Evolutionary conservation across 306 rosid genomes (phyloP), one percentile per base, ranked within the genome.

Genomic region (Pyrus bretschneideri): DNA sequence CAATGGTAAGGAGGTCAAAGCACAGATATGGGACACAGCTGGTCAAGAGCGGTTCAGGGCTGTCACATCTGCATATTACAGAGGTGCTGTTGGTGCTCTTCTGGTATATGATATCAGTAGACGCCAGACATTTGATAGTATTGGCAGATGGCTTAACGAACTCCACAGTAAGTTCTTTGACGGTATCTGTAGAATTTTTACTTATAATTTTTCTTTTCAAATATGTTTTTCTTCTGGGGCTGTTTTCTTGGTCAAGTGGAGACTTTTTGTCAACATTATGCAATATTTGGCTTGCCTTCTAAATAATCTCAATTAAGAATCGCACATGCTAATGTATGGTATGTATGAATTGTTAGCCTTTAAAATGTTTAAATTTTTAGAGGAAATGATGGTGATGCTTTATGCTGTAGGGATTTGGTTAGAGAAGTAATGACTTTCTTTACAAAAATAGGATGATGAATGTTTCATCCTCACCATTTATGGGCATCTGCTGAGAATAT

Each of bases 41-140:
- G 97, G 97, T 73, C 97, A 92, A 81, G 97, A 92, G 84, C 91
- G 97, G 74, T 90, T 92, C 82, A 88, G 97, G 83, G 97, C 97
- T 74, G 96, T 92, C 81, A 92, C 97, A 40, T 92, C 97, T 76
- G 97, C 97, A 73, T 92, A 92, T 84, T 92, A 89, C 63, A 84
- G 97, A 83, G 97, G 97, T 70, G 97, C 97, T 4, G 97, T 92
- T 58, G 97, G 97, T 66, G 97, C 97, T 72, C 97, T 92, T 79
- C 66, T 92, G 81, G 97, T 92, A 44, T 92, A 92, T 65, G 97
- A 92, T 78, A 87, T 90, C 68, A 92, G 97, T 79, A 84, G 96
- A 78, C 96, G 82, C 78, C 97, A 88, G 85, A 92, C 97, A 1
- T 92, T 92, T 75, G 96, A 92, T 62, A 88, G 96, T 90, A 81